phyloP scores from a whole-genome alignment of 192 early-diverging fungal species.

The Coemansia sp. region DNA sequence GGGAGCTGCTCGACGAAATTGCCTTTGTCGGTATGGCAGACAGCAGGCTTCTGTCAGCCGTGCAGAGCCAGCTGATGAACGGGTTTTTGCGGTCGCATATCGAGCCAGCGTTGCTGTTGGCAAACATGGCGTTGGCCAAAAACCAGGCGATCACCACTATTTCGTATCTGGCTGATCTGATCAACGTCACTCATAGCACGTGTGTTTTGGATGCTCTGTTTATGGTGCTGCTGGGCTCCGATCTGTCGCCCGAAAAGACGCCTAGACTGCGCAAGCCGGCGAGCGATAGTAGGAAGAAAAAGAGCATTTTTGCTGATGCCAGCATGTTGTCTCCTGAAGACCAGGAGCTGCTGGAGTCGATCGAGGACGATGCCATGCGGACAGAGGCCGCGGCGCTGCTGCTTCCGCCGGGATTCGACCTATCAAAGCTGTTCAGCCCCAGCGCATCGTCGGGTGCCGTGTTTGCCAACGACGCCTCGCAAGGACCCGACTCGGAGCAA shows the following conservation, averaged over 20 bases:
- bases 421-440: not conserved
- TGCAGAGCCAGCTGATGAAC: conserved; percentile 41
- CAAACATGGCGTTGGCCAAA: conserved; percentile 14
- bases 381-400: conserved; percentile 44
- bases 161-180: conserved; percentile 42
- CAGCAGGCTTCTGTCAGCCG: conserved; percentile 18
- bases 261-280: not conserved
- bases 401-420: conserved; percentile 20
- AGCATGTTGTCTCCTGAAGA: conserved; percentile 33
- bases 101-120: conserved; percentile 29
- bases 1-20: conserved; percentile 54
- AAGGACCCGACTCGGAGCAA: not conserved
- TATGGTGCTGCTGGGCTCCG: conserved; percentile 36
- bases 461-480: not conserved
- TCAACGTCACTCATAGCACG: conserved; percentile 35
- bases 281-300: not conserved
- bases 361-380: conserved; percentile 49
- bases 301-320: not conserved
- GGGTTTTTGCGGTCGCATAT: conserved; percentile 46
- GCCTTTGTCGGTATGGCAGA: conserved; percentile 12
- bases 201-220: conserved; percentile 46
- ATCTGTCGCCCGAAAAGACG: conserved; percentile 33
- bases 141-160: conserved; percentile 47
- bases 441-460: not conserved
- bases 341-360: conserved; percentile 32